A percentile compares a stretch with the other conserved stretches of the same genome.
Evolutionary conservation across 2,329 filamentous ascomycete genomes (phyloP).

Genomic region (Aspergillus terreus): DNA sequence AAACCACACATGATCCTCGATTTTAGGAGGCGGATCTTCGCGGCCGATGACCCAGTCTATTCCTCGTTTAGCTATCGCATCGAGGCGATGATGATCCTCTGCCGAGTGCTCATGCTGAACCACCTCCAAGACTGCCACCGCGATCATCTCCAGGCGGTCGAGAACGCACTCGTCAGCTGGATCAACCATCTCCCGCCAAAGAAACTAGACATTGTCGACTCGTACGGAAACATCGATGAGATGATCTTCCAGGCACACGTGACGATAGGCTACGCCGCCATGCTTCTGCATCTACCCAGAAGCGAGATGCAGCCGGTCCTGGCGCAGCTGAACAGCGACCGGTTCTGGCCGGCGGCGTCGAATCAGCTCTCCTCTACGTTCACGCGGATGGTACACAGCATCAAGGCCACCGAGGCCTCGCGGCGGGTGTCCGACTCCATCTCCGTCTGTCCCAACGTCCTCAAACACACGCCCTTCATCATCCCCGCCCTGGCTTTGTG

Average conservation of each 20-base stretch:
- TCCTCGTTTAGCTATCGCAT: constrained; percentile 83
- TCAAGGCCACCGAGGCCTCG: constrained; percentile 35
- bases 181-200: constrained; percentile 67
- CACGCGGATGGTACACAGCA: constrained; percentile 31
- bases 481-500: constrained; percentile 27
- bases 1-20: constrained; percentile 53
- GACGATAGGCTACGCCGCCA: constrained; percentile 48
- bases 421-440: constrained; percentile 30
- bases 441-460: constrained; percentile 29
- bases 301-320: constrained; percentile 56
- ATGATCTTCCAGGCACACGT: constrained; percentile 38
- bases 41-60: constrained; percentile 62
- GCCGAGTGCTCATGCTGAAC: constrained; percentile 59
- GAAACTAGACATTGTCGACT: constrained; percentile 66
- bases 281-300: constrained; percentile 71
- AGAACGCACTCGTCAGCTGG: constrained; percentile 64
- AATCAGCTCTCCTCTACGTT: constrained; percentile 27
- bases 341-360: constrained; percentile 24
- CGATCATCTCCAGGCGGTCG: constrained; percentile 57
- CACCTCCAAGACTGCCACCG: constrained; percentile 37
- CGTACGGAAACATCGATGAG: constrained; percentile 71
- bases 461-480: constrained; percentile 30
- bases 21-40: constrained; percentile 62
- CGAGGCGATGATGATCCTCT: constrained; percentile 71
- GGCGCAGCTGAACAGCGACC: constrained; percentile 18